Percentiles rank a stretch among this genome's conserved stretches.
phyloP scores from a whole-genome alignment of 2,329 filamentous ascomycete species.

The Ambrosiella xylebori region DNA sequence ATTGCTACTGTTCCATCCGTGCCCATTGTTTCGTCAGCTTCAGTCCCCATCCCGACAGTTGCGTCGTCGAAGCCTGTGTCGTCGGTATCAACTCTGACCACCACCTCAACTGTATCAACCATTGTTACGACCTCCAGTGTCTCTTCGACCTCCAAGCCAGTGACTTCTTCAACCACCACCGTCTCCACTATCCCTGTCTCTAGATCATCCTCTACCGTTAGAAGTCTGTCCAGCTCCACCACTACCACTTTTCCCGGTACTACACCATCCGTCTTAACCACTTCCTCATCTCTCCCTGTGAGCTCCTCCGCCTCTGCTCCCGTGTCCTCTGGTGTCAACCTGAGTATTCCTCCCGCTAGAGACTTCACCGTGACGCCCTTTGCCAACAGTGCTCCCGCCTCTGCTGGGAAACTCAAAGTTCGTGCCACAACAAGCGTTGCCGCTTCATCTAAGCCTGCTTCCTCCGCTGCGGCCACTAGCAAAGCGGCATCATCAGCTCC shows the following conservation, averaged over 20 bases:
- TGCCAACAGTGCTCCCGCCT: no score
- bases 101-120: no score
- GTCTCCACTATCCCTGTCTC: not conserved
- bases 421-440: no score
- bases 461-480: not conserved
- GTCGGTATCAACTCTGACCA: no score
- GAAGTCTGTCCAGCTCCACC: not conserved
- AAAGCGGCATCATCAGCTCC: not conserved
- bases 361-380: not conserved
- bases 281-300: not conserved
- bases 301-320: not conserved
- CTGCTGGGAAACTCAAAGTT: no score
- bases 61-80: no score
- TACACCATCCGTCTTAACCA: not conserved
- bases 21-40: no score
- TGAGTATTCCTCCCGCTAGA: not conserved
- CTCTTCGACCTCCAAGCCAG: not conserved
- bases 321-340: not conserved
- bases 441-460: no score
- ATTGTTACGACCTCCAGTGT: not conserved
- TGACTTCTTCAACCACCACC: not conserved
- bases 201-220: not conserved
- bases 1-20: not conserved
- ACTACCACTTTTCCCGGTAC: not conserved
- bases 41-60: no score